Conservation (phyloP, 2,329 filamentous ascomycete genomes). For the Pseudogymnoascus destructans region DNA sequence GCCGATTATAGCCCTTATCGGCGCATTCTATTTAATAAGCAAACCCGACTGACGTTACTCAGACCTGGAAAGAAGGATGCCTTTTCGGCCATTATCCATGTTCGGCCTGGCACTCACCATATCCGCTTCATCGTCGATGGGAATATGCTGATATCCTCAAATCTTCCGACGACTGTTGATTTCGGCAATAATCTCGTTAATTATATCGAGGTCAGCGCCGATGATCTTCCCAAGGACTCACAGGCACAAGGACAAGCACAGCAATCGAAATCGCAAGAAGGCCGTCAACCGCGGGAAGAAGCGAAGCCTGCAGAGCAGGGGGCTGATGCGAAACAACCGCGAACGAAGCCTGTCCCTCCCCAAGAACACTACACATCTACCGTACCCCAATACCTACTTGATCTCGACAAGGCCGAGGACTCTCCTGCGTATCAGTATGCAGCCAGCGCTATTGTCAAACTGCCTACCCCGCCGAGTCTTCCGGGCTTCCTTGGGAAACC, state of each 20-base stretch:
- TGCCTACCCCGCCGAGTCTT: constrained; percentile 72
- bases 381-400: constrained; percentile 74
- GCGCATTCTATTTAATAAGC: background rate
- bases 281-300: constrained; percentile 16
- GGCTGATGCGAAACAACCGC: constrained; percentile 34
- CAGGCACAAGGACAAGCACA: constrained; percentile 22
- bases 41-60: constrained; percentile 10
- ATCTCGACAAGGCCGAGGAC: constrained; percentile 77
- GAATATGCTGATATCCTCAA: constrained; percentile 78
- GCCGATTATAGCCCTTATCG: constrained; percentile 30
- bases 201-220: constrained; percentile 84
- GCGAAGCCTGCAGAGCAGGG: constrained; percentile 27
- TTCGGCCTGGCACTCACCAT: constrained; percentile 90
- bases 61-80: constrained; percentile 38
- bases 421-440: constrained; percentile 61
- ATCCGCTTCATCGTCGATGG: constrained; percentile 92
- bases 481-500: constrained; percentile 89
- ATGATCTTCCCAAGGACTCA: constrained; percentile 40
- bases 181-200: constrained; percentile 98
- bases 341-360: constrained; percentile 42
- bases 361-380: constrained; percentile 53
- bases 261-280: constrained; percentile 26
- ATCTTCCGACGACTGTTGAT: constrained; percentile 87
- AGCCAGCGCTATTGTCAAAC: constrained; percentile 58
- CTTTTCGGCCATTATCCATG: constrained; percentile 65